phyloP scores from a whole-genome alignment of 148 eudicot genomes.

The Spergularia bocconei region DNA sequence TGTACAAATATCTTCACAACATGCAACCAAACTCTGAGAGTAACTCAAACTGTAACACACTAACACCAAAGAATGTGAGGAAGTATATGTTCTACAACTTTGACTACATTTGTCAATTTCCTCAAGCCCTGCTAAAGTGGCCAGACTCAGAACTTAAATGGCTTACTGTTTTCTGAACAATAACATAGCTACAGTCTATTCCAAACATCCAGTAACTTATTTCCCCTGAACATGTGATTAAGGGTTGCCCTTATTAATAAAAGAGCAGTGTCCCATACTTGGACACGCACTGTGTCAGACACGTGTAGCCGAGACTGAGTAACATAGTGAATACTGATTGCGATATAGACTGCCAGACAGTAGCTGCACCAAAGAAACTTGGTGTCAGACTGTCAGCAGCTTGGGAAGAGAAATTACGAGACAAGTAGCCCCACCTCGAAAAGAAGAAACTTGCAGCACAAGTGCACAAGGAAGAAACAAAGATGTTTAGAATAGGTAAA shows the following conservation, averaged over 20 bases:
- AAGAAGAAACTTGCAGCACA: slow-evolving; percentile 58
- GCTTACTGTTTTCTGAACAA: neutral
- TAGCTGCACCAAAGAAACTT: slow-evolving; percentile 77
- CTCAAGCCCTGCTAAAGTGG: neutral
- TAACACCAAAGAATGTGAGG: too few relatives aligned
- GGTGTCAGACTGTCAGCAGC: slow-evolving; percentile 69
- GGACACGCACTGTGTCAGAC: neutral
- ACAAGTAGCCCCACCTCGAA: slow-evolving; percentile 68
- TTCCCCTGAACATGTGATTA: neutral
- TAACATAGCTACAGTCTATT: neutral
- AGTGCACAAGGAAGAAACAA: too few relatives aligned
- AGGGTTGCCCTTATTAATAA: neutral
- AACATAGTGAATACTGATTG: slow-evolving; percentile 32
- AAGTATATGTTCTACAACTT: neutral
- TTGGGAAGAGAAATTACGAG: slow-evolving; percentile 70
- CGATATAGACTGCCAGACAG: neutral
- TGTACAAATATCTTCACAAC: too few relatives aligned
- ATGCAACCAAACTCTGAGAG: too few relatives aligned
- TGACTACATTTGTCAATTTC: neutral
- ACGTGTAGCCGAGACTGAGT: slow-evolving; percentile 65
- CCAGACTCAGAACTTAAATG: neutral
- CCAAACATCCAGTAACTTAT: neutral
- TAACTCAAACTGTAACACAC: too few relatives aligned
- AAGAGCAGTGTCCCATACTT: neutral
- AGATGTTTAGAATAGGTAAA: too few relatives aligned